Base-by-base conservation (phyloP, 306 rosid genomes). In the Macrotyloma uniflorum region DNA sequence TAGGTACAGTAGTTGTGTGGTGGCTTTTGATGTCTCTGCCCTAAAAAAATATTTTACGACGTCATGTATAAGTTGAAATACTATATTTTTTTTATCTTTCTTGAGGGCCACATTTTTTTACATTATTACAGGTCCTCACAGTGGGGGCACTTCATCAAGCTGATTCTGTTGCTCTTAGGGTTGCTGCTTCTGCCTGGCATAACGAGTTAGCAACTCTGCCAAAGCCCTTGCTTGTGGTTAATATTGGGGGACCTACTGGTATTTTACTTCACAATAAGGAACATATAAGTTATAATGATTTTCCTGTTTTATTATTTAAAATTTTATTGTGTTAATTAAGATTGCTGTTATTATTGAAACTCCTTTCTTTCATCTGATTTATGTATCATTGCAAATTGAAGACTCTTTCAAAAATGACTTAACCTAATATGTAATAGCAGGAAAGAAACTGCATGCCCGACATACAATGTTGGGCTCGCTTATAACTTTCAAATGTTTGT, bases 81-180 rank as follows among this genome's bases (percentile, higher is more conserved):
- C 66, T 63, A 20, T 81, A 42, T 36, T 10, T 66, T 77, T 35
- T 49, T 54, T 69, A n/a, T 66, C 57, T 74, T 28, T 74, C 73
- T 70, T 70, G 61, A 32, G 75, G 85, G 67, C 81, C 14, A 43
- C 71, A 53, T 76, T 45, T 76, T 45, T 38, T 80, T 58, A 35
- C 64, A 50, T 71, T 24, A 50, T 73, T 76, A 57, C 84, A 94
- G 98, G 82, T 92, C 65, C 98, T 94, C 82, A 90, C 97, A 3
- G 81, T 88, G 35, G 97, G 98, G 77, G 98, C 98, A 46, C 98
- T 94, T 94, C 97, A 94, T 82, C 97, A 76, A 85, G 94, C 93
- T 76, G 97, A 94, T 84, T 81, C 88, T 19, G 59, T 83, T 77
- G 90, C 96, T 78, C 98, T 88, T 26, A 87, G 87, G 83, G 50